Base-by-base conservation (phyloP, 2,329 filamentous ascomycete genomes). In the Cladosporium sp. region DNA sequence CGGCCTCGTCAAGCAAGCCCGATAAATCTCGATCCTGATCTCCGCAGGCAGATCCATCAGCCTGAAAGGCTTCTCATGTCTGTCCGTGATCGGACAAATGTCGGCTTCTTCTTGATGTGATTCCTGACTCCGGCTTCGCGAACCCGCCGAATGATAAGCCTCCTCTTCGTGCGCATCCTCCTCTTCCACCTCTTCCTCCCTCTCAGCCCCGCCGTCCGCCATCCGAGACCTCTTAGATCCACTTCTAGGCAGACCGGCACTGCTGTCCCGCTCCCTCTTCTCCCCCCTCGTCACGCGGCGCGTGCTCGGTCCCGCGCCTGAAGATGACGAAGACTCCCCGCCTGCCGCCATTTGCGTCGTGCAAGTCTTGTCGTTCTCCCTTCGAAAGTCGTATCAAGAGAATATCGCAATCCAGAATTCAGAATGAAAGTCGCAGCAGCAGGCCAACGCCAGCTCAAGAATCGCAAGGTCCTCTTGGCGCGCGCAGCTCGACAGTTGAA, bases 41-140 rank as follows among this genome's bases (percentile, higher is more conserved):
- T 75, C 73, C n/a, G 72, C 66, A 2, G 72, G 71, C n/a, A 74
- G 61, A 11, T 66, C 57, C 66, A 73, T 70, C 54, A 74, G 67
- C 1, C 64, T 66, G 54, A 74, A 71, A 18, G 56, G 47, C 30
- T 47, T 47, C 24, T 48, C 45, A 18, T 48, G 17, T 27, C 41
- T 48, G 13, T 48, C 45, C 11, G 37, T 48, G 18, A 48, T 41
- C 3, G 45, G 45, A 18, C 45, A 48, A 3, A 40, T 2, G 1
- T 41, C 45, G 7, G 5, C 22, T 27, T 27, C 22, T 4, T n/a
- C 32, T 17, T 8, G 12, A 4, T 36, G 11, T 17, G n/a, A n/a
- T n/a, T n/a, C 32, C 13, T 36, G 12, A 4, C 12, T 17, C 7
- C 15, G 32, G 15, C 12, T 17, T 17, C 15, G 32, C 13, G 4